Conservation (phyloP, 179 eudicot genomes). For the Amaranthus tricolor region DNA sequence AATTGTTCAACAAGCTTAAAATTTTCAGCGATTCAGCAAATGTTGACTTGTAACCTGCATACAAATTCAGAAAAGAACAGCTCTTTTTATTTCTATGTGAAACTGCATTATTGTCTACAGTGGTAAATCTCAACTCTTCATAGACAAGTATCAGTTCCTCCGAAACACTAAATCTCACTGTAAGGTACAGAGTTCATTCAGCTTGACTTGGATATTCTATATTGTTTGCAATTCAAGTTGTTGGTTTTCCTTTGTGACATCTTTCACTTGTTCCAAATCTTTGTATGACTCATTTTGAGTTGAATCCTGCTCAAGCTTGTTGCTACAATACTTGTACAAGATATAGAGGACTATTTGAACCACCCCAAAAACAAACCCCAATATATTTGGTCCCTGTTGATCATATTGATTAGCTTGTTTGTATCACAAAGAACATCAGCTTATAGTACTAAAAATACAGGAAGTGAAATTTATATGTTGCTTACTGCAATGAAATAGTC, state of each 20-base stretch:
- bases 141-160: conserved; percentile 9
- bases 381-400: conserved; percentile 57
- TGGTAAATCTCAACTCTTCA: conserved; percentile 14
- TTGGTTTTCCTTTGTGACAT: conserved; percentile 11
- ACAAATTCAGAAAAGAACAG: background rate
- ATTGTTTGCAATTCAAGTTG: conserved; percentile 34
- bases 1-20: background rate
- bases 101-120: conserved; percentile 17
- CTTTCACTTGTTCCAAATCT: conserved; percentile 18
- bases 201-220: conserved; percentile 2
- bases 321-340: conserved; percentile 40
- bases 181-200: conserved; percentile 13
- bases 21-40: background rate
- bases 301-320: conserved; percentile 15
- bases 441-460: background rate
- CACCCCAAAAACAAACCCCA: conserved; percentile 65
- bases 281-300: conserved; percentile 21
- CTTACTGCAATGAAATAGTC: conserved; percentile 79
- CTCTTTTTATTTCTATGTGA: conserved; percentile 5
- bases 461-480: background rate
- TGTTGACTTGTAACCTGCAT: background rate
- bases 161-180: conserved; percentile 2
- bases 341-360: conserved; percentile 55
- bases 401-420: conserved; percentile 17
- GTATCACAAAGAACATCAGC: background rate